These are phyloP conservation scores for Acer campestre DNA, from an alignment of 345 rosid species.

Conservation along the genomic window DNA sequence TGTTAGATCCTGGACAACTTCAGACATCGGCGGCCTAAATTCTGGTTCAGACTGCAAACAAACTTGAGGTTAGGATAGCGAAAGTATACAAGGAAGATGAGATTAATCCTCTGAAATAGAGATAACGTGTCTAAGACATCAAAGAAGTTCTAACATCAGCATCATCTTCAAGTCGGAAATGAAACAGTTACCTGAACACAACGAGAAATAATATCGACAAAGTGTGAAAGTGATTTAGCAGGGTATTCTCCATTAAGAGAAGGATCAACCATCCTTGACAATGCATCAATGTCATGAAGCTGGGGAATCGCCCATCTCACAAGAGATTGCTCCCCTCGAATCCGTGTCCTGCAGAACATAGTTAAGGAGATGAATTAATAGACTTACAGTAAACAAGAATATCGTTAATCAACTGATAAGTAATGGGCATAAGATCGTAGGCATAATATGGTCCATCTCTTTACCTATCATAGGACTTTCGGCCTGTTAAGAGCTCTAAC, in stretches of 20 bases:
- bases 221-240: slow-evolving; percentile 86
- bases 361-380: background rate
- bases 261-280: slow-evolving; percentile 97
- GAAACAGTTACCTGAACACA: slow-evolving; percentile 79
- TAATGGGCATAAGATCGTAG: background rate
- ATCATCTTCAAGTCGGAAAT: background rate
- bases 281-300: slow-evolving; percentile 89
- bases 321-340: slow-evolving; percentile 83
- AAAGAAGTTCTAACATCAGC: background rate
- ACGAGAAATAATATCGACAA: slow-evolving; percentile 90
- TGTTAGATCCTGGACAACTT: slow-evolving; percentile 88
- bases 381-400: background rate
- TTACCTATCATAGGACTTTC: slow-evolving; percentile 87
- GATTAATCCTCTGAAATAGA: background rate
- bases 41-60: slow-evolving; percentile 73
- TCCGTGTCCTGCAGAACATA: slow-evolving; percentile 51
- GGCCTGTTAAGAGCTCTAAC: slow-evolving; percentile 95
- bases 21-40: slow-evolving; percentile 89
- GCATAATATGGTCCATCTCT: background rate
- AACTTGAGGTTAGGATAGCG: background rate
- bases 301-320: slow-evolving; percentile 98
- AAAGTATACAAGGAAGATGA: background rate
- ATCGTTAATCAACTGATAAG: background rate
- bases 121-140: background rate
- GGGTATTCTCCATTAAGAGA: slow-evolving; percentile 76